Evolutionary conservation across 352 stramenopile genomes (phyloP), one percentile per base, ranked within the genome.

Genomic region (Phytophthora macrochlamydospora): DNA sequence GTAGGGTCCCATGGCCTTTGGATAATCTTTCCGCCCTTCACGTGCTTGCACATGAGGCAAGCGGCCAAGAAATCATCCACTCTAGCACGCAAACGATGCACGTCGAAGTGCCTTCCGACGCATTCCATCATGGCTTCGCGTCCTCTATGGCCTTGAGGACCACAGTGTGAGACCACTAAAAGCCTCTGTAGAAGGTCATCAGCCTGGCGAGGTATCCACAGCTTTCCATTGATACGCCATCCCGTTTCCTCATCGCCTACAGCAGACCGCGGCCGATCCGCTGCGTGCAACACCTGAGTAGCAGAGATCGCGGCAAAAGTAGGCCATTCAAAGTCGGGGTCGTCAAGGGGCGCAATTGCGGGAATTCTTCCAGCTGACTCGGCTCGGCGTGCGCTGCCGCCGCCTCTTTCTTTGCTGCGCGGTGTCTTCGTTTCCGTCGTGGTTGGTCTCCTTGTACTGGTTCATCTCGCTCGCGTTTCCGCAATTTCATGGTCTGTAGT

Each of bases 11-110:
- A 59, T 43, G 54, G 54, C n/a, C 54, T 35, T 4, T 59, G 62
- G 7, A 62, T 50, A 5, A 64, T 54, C 31, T 64, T 69, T 1
- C 37, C 13, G 13, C 31, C 40, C 37, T 69, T 64, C 1, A 69
- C 42, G 12, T 69, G 61, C 30, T 64, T 24, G 8, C 48, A 69
- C 13, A 64, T 11, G 4, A 64, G 30, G 32, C 62, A 59, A 3
- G n/a, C 14, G n/a, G 31, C 31, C 0, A 69, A 11, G 38, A 69
- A 58, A 8, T 0, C 14, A 0, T 64, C 37, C 35, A 69, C 54
- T n/a, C 62, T 53, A 11, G 53, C 53, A 37, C 24, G 7, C 46
- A 52, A 24, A 4, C 46, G 46, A 24, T 24, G 8, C 40, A 46
- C 4, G 40, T 46, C 12, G 40, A 46, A 7, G 40, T 6, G 18